Evolutionary conservation across 345 rosid genomes (phyloP).

Genomic region (Eucalyptus regnans): DNA sequence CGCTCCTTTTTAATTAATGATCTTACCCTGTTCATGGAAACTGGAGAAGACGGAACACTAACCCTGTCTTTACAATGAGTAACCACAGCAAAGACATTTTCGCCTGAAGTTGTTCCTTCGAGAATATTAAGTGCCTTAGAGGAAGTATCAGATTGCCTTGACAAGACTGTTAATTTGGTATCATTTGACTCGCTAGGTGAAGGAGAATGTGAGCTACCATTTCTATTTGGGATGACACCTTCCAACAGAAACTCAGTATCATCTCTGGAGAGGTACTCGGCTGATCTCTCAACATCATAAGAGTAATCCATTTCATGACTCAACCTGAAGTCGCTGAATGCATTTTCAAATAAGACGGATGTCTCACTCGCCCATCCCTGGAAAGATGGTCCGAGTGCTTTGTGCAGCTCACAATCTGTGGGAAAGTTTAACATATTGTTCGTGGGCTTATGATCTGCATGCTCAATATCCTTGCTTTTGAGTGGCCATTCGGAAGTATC

Average conservation of each 20-base stretch:
- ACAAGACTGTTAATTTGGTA: neutral
- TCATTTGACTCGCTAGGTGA: neutral
- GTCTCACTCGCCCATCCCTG: slow-evolving; percentile 6
- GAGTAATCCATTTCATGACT: neutral
- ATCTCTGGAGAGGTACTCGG: neutral
- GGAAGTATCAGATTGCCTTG: neutral
- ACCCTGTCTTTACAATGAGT: neutral
- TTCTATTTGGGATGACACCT: slow-evolving; percentile 6
- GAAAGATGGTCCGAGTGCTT: slow-evolving; percentile 33
- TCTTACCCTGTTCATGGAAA: slow-evolving; percentile 1
- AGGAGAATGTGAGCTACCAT: neutral
- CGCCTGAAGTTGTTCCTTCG: neutral
- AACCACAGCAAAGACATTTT: neutral
- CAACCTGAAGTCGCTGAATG: neutral
- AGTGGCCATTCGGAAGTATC: neutral
- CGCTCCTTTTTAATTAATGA: neutral
- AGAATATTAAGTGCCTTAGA: neutral
- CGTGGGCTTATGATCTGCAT: neutral
- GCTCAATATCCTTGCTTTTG: neutral
- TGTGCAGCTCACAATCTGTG: slow-evolving; percentile 33
- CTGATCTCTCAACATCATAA: neutral
- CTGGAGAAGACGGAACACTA: neutral
- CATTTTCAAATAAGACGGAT: neutral
- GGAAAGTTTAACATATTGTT: slow-evolving; percentile 21
- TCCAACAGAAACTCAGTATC: slow-evolving; percentile 26